Conservation (phyloP, 768 basidiomycete genomes). For the Lactarius sanguifluus region DNA sequence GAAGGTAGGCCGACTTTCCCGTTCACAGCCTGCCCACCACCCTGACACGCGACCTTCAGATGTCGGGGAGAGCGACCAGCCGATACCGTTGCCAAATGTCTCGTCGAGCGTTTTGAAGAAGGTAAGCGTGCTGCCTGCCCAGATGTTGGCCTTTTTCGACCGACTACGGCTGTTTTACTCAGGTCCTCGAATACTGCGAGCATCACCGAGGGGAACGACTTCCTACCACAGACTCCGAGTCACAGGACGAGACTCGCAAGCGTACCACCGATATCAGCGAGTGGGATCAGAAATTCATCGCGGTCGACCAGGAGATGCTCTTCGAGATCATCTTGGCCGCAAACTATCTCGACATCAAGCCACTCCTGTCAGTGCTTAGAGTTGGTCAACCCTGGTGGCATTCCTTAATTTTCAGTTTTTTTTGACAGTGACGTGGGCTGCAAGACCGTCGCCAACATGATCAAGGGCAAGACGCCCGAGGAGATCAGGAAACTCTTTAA, state of each 20-base stretch:
- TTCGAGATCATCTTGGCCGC: conserved; percentile 99
- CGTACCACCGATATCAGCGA: conserved; percentile 98
- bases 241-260: conserved; percentile 92
- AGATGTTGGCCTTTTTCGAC: conserved; percentile 13
- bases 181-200: conserved; percentile 99
- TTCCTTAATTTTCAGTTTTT: conserved; percentile 3
- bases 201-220: conserved; percentile 98
- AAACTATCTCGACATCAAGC: conserved; percentile 99
- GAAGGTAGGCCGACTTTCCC: conserved; percentile 59
- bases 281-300: conserved; percentile 99
- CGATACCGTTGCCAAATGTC: conserved; percentile 93
- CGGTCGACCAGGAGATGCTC: conserved; percentile 99
- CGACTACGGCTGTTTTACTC: conserved; percentile 15
- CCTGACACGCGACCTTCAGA: conserved; percentile 48
- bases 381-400: neutral
- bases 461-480: conserved; percentile 99
- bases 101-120: conserved; percentile 92
- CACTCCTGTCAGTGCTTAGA: conserved; percentile 66
- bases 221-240: conserved; percentile 77
- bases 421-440: conserved; percentile 84
- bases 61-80: conserved; percentile 91
- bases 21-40: conserved; percentile 17
- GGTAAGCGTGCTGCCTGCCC: conserved; percentile 43
- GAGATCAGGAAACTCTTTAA: conserved; percentile 99
- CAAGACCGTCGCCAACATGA: conserved; percentile 99